phyloP scores from a whole-genome alignment of 2,329 filamentous ascomycete species.

The Penicillium brevicompactum region DNA sequence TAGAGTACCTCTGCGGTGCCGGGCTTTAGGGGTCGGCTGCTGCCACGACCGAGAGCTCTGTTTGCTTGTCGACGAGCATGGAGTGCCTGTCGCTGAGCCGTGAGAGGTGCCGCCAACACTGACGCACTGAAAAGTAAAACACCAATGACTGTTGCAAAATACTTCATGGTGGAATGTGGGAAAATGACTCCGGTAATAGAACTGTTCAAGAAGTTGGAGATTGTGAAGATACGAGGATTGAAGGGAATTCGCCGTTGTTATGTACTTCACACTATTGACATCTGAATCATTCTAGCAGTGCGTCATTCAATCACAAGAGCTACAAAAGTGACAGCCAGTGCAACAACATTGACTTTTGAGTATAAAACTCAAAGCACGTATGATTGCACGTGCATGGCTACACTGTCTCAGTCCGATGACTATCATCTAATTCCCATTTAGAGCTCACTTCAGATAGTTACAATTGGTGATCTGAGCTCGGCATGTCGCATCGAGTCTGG shows the following conservation, averaged over 20 bases:
- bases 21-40: constrained; percentile 33
- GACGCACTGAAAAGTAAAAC: constrained; percentile 45
- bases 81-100: constrained; percentile 40
- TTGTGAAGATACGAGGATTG: not conserved
- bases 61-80: constrained; percentile 25
- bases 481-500: not conserved
- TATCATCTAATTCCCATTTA: not conserved
- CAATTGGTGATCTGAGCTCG: not conserved
- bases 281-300: not conserved
- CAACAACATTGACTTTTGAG: not conserved
- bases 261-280: not conserved
- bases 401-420: not conserved
- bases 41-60: constrained; percentile 30
- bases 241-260: not conserved
- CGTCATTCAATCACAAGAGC: not conserved
- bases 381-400: not conserved
- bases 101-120: constrained; percentile 51
- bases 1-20: constrained; percentile 30
- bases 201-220: not conserved
- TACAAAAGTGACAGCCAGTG: not conserved
- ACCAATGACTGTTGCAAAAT: constrained; percentile 24
- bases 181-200: not conserved
- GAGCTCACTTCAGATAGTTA: not conserved
- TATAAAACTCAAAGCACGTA: not conserved
- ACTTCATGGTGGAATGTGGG: not conserved